phyloP scores from a whole-genome alignment of 805 yeast genomes.

The Saturnispora hagleri region DNA sequence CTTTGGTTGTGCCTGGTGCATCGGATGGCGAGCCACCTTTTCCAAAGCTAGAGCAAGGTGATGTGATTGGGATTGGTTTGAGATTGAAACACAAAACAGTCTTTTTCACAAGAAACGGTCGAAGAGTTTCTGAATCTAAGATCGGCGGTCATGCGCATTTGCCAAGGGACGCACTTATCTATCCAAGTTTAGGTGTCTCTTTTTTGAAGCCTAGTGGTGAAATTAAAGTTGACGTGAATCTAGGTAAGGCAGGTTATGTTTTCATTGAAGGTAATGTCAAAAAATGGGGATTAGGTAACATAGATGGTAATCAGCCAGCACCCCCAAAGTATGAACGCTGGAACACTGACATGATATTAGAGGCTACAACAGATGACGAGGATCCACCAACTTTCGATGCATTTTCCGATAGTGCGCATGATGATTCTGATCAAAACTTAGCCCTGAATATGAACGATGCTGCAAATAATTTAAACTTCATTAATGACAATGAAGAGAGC shows the following conservation, averaged over 20 bases:
- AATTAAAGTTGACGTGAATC: conserved; percentile 80
- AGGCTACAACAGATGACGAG: conserved; percentile 43
- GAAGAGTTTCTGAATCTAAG: conserved; percentile 71
- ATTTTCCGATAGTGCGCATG: conserved; percentile 15
- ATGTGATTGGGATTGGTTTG: conserved; percentile 88
- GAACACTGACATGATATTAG: conserved; percentile 68
- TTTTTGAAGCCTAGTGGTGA: conserved; percentile 33
- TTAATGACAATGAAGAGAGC: not conserved
- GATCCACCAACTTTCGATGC: conserved; percentile 50
- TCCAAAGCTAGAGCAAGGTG: conserved; percentile 67
- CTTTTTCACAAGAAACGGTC: conserved; percentile 92
- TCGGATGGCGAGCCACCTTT: conserved; percentile 26
- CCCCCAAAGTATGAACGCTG: conserved; percentile 88
- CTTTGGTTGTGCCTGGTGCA: not conserved
- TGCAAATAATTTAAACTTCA: not conserved
- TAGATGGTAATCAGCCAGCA: conserved; percentile 80
- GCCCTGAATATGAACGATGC: conserved; percentile 1
- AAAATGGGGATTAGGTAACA: conserved; percentile 93
- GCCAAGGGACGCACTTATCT: conserved; percentile 60
- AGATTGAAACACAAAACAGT: conserved; percentile 74
- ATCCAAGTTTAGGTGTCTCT: conserved; percentile 78
- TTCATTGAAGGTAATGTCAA: conserved; percentile 88
- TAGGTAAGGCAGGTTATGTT: conserved; percentile 86
- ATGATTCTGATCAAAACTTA: conserved; percentile 26
- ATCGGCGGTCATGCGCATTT: conserved; percentile 73